Base-by-base conservation (phyloP, 2,329 filamentous ascomycete species). In the Periglandula ipomoeae region DNA sequence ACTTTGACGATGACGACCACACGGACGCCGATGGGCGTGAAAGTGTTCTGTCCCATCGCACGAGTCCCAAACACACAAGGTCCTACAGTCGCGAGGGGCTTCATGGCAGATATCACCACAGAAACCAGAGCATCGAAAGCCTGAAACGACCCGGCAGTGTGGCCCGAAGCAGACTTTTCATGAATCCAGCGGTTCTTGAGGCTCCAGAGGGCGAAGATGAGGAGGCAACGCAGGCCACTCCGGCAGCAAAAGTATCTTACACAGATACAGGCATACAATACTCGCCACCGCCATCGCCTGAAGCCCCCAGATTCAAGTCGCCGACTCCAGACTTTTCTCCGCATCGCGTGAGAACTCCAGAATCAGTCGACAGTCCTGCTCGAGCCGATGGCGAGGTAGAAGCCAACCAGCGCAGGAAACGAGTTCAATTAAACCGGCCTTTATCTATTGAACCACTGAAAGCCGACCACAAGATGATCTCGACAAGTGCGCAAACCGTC, bases 201-300 rank as follows among this genome's bases (percentile, higher is more conserved):
- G 72, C 70, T 22, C 67, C 81, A 2, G 76, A 81, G 55, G 74
- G 73, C 48, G 72, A 75, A 52, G 74, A 79, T 56, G 74, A 75
- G 37, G 69, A 76, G 54, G 63, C 44, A 6, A 63, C 65, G 47
- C 51, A 58, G 15, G 26, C 58, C 46, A 53, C 61, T n/a, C 54
- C 61, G 17, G 55, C 55, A 2, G 61, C 23, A 6, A 47, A 22
- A 44, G n/a, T 37, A 34, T 88, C 73, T 50, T 94, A 93, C 69
- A 77, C 79, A 35, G 87, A 94, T 59, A 78, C 76, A n/a, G 87
- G 83, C 3, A 75, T 88, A 27, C 90, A 96, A 63, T 93, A 79
- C 59, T 93, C 89, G 30, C 89, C 89, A 41, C 88, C 88, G 2
- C 76, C 84, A 3, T 94, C 89, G 2, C 88, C 88, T 1, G 73